A percentile compares a stretch with the other conserved stretches of the same genome.
Conservation (phyloP, 805 yeast species). For the Wickerhamiella cacticola region DNA sequence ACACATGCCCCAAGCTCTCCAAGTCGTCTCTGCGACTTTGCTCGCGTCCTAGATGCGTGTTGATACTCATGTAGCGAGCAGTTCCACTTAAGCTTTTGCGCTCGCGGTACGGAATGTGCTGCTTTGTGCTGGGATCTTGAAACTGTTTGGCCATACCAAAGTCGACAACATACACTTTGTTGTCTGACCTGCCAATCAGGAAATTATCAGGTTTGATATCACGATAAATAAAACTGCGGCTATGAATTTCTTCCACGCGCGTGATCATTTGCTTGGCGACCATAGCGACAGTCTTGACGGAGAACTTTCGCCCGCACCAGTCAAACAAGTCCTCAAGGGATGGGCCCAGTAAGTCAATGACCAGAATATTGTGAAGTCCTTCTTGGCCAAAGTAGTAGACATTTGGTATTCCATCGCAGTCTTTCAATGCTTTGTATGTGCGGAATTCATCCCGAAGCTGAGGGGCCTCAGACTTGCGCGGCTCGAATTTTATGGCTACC, state of each 20-base stretch:
- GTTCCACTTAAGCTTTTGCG: constrained; percentile 93
- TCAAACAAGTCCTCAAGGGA: constrained; percentile 92
- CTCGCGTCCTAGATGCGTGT: constrained; percentile 93
- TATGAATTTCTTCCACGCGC: constrained; percentile 75
- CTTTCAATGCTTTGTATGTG: constrained; percentile 75
- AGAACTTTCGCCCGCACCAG: constrained; percentile 92
- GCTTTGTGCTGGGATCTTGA: constrained; percentile 89
- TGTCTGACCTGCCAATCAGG: constrained; percentile 79
- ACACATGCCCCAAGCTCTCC: constrained; percentile 92
- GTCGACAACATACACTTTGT: constrained; percentile 79
- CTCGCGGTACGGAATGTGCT: constrained; percentile 93
- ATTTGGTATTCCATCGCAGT: constrained; percentile 76
- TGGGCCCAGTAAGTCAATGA: constrained; percentile 91
- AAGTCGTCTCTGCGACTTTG: constrained; percentile 93
- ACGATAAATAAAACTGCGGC: constrained; percentile 80
- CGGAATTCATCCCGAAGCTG: constrained; percentile 93
- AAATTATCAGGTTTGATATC: constrained; percentile 98
- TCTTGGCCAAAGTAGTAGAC: constrained; percentile 98
- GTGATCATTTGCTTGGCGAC: constrained; percentile 91
- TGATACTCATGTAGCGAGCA: constrained; percentile 94
- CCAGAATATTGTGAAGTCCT: constrained; percentile 89
- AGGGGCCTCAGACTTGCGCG: constrained; percentile 93
- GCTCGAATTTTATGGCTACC: constrained; percentile 91
- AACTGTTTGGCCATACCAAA: constrained; percentile 98
- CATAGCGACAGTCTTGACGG: constrained; percentile 79